Conservation (phyloP, 78 protist species). For the Chrysochromulina parva region DNA sequence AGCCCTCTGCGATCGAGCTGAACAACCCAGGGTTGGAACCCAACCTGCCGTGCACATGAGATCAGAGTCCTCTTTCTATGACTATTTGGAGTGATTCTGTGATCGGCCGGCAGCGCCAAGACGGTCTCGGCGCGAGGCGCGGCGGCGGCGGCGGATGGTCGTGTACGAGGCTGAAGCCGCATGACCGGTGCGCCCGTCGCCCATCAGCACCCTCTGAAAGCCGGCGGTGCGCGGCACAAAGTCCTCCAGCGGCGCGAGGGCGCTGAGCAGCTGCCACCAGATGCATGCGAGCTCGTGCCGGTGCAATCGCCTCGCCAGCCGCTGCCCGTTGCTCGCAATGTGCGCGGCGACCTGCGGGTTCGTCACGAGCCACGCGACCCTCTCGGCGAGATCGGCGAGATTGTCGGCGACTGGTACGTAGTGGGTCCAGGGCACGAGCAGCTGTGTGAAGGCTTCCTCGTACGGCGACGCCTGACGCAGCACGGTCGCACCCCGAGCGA, state of each 20-base stretch:
- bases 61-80: too few relatives aligned
- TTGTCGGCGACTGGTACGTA: background rate
- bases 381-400: background rate
- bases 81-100: too few relatives aligned
- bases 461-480: background rate
- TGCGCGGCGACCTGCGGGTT: background rate
- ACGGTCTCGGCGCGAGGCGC: too few relatives aligned
- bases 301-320: background rate
- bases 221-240: background rate
- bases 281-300: background rate
- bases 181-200: too few relatives aligned
- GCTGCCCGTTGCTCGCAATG: background rate
- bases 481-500: background rate
- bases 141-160: too few relatives aligned
- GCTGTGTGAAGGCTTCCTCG: background rate
- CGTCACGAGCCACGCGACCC: background rate
- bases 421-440: conserved; percentile 1
- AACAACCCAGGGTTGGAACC: too few relatives aligned
- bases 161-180: too few relatives aligned
- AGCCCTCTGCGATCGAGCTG: too few relatives aligned
- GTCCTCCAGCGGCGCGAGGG: background rate
- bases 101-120: too few relatives aligned
- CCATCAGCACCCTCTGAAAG: too few relatives aligned
- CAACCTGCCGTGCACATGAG: too few relatives aligned
- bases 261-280: conserved; percentile 11